A percentile compares a stretch with the other conserved stretches of the same genome.
Conservation (phyloP, 345 rosid species). For the Pseudoturritis turrita region DNA sequence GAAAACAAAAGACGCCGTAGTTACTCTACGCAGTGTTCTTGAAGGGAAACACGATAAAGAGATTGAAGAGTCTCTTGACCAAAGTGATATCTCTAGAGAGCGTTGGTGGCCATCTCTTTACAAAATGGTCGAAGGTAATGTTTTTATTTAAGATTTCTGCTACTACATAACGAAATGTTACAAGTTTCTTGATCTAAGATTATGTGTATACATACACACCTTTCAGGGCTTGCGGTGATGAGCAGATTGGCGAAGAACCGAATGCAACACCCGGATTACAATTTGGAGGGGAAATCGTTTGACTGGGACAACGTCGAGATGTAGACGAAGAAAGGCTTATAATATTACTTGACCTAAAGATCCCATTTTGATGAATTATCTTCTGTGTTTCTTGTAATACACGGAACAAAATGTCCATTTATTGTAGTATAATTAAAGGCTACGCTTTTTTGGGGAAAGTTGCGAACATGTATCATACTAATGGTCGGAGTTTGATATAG, state of each 20-base stretch:
- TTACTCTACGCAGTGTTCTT: slow-evolving; percentile 65
- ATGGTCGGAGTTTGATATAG: too few species aligned
- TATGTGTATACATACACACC: not conserved
- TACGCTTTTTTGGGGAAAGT: not conserved
- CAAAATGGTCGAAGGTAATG: slow-evolving; percentile 79
- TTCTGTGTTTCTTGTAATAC: slow-evolving; percentile 10
- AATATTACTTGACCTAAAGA: not conserved
- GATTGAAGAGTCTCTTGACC: slow-evolving; percentile 50
- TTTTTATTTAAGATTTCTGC: not conserved
- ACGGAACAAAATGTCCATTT: slow-evolving; percentile 2
- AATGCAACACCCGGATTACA: slow-evolving; percentile 41
- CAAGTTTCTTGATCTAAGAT: not conserved
- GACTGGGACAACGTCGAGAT: slow-evolving; percentile 55
- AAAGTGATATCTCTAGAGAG: slow-evolving; percentile 49
- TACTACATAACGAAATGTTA: not conserved
- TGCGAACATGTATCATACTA: too few species aligned
- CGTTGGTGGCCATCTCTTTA: slow-evolving; percentile 93
- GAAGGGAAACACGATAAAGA: slow-evolving; percentile 73
- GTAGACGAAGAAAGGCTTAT: slow-evolving; percentile 2
- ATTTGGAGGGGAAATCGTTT: slow-evolving; percentile 41
- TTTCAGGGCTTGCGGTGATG: slow-evolving; percentile 76
- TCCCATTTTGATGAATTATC: not conserved
- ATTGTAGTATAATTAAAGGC: not conserved
- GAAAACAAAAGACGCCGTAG: slow-evolving; percentile 73
- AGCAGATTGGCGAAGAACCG: slow-evolving; percentile 53